Percentiles rank a stretch among this genome's conserved stretches.
phyloP scores from a whole-genome alignment of 2,329 filamentous ascomycete species.

The Botrytis hyacinthi region DNA sequence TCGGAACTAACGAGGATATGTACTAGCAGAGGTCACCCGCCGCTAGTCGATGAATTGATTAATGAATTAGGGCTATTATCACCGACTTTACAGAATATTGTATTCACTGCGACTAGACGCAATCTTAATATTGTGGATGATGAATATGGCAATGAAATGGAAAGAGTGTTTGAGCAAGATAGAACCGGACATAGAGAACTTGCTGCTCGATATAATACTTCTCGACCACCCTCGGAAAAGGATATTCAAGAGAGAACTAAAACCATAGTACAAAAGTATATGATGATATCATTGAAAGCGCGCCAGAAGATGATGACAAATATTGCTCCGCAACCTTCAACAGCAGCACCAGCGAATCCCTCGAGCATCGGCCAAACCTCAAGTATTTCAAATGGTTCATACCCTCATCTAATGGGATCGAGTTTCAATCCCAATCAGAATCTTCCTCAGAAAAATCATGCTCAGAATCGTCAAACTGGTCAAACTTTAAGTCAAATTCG shows the following conservation, averaged over 20 bases:
- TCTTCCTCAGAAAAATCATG: background rate
- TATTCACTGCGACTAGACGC: conserved; percentile 52
- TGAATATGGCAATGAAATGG: conserved; percentile 38
- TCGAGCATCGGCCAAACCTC: background rate
- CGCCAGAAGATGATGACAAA: conserved; percentile 8
- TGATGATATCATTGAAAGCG: background rate
- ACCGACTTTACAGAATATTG: conserved; percentile 50
- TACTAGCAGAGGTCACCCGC: conserved; percentile 47
- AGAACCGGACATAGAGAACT: conserved; percentile 38
- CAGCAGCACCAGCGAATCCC: background rate
- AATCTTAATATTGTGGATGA: conserved; percentile 45
- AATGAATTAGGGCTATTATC: conserved; percentile 50
- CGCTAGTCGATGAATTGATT: conserved; percentile 56
- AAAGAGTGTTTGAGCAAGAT: conserved; percentile 42
- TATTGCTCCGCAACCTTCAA: background rate
- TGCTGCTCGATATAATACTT: conserved; percentile 31
- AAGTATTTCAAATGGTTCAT: background rate
- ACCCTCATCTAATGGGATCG: background rate
- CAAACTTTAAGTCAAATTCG: conserved; percentile 11
- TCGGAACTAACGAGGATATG: conserved; percentile 40
- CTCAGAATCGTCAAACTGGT: background rate
- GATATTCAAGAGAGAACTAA: conserved; percentile 34
- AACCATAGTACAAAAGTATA: conserved; percentile 13
- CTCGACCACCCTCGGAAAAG: conserved; percentile 31
- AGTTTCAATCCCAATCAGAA: background rate